Conservation (phyloP, 345 rosid species). For the Lenwebbia sp. region DNA sequence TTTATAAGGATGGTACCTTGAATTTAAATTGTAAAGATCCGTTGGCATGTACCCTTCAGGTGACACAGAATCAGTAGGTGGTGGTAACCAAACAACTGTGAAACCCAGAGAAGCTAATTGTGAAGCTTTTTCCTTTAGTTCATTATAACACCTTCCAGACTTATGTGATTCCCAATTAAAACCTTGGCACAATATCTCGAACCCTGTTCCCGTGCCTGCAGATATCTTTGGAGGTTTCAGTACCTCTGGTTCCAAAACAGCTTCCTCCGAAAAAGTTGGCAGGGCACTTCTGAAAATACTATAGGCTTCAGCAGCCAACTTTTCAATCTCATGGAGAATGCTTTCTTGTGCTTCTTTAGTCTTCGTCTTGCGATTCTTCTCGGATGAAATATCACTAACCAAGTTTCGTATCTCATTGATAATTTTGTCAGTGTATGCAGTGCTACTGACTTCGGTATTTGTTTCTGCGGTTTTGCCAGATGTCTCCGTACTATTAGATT, state of each 20-base stretch:
- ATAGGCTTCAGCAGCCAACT: conserved; percentile 97
- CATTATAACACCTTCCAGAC: conserved; percentile 78
- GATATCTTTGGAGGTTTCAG: conserved; percentile 28
- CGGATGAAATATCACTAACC: conserved; percentile 55
- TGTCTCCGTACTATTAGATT: conserved; percentile 16
- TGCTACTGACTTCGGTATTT: conserved; percentile 27
- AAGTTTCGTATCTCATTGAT: conserved; percentile 73
- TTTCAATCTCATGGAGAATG: conserved; percentile 91
- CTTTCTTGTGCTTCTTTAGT: conserved; percentile 69
- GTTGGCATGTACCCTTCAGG: conserved; percentile 99
- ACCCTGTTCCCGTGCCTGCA: conserved; percentile 81
- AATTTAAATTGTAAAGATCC: conserved; percentile 82
- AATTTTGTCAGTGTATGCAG: conserved; percentile 47
- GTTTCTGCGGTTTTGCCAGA: conserved; percentile 21
- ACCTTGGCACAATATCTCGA: conserved; percentile 86
- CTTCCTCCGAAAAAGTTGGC: conserved; percentile 51
- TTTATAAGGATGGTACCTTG: conserved; percentile 38
- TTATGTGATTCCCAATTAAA: conserved; percentile 98
- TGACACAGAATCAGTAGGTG: conserved; percentile 95
- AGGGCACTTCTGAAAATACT: conserved; percentile 73
- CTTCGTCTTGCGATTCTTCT: conserved; percentile 37
- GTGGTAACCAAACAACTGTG: conserved; percentile 88
- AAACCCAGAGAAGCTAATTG: conserved; percentile 77
- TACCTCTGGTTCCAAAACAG: conserved; percentile 26
- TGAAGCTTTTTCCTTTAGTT: conserved; percentile 58